Base-by-base conservation (phyloP, 2,329 filamentous ascomycete species). In the Nemania bipapillata region DNA sequence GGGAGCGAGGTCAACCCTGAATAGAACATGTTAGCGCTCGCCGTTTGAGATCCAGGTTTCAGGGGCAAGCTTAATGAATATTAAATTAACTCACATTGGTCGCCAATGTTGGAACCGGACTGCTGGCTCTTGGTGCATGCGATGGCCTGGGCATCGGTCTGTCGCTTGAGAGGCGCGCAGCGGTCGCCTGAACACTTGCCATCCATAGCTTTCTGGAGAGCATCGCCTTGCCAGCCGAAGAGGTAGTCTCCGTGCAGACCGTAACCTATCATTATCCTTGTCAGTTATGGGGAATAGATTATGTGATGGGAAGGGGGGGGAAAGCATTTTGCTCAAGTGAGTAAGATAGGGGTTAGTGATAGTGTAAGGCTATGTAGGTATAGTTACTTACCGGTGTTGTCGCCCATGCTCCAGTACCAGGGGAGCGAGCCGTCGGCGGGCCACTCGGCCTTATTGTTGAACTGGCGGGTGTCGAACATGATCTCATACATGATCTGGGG, bases 401-500 rank as follows among this genome's bases (percentile, higher is more conserved):
- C 77, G 66, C 76, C 75, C 72, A 76, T 77, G 49, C 68, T 75
- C 75, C 75, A 78, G 64, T 75, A 75, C 70, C 77, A 78, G 30
- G 76, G 76, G 58, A 73, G 72, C 30, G 74, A 76, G 70, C 77
- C 77, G 72, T 80, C 76, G 62, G 75, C 77, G 65, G 74, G 75
- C 80, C 80, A 74, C 71, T 74, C 79, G 55, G 73, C 73, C 77
- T 78, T 66, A 72, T 77, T 74, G 74, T 78, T 79, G 69, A 77
- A 78, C 55, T 70, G 69, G 57, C 73, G 73, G 1, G 77, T 82
- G 70, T 82, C 80, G 69, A 80, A 81, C 74, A 82, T 81, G 54
- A 81, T 76, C 72, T 82, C 80, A 68, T 80, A 81, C 80, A 82
- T 82, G 63, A 82, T 67, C 73, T 82, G 80, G 37, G 81, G 80